These are phyloP conservation scores for Cytospora piceae DNA, from an alignment of 2,329 filamentous ascomycete genomes.

Conservation along the genomic window DNA sequence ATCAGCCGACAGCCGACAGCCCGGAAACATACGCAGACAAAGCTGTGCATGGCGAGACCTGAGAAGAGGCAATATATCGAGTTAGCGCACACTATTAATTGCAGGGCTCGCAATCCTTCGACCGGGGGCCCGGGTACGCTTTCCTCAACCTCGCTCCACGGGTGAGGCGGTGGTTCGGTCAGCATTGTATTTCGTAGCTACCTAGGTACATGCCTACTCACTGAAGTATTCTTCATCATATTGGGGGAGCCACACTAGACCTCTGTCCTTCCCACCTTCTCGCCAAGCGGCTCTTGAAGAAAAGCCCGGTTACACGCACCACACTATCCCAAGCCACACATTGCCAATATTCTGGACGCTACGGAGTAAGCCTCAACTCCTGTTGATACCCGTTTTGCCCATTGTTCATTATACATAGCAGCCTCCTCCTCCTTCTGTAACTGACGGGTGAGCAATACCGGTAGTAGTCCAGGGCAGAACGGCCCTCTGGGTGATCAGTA, in stretches of 20 bases:
- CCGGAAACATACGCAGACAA: no score
- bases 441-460: no score
- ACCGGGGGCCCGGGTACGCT: constrained; percentile 6
- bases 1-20: not conserved
- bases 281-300: not conserved
- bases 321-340: no score
- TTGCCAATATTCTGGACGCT: no score
- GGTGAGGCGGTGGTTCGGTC: not conserved
- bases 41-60: no score
- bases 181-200: no score
- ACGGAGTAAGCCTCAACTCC: not conserved
- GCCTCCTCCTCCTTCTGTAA: not conserved
- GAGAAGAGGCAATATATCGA: no score
- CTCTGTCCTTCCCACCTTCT: constrained; percentile 13
- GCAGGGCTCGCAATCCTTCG: constrained; percentile 10
- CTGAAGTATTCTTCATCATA: no score
- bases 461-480: no score
- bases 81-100: constrained; percentile 10
- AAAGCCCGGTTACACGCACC: not conserved
- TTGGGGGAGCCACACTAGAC: constrained; percentile 4
- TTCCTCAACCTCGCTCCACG: not conserved
- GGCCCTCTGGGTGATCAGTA: not conserved
- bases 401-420: not conserved
- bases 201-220: no score
- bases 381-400: not conserved